Evolutionary conservation across 2,329 filamentous ascomycete species (phyloP), one percentile per base, ranked within the genome.

Genomic region (Botrytis elliptica): DNA sequence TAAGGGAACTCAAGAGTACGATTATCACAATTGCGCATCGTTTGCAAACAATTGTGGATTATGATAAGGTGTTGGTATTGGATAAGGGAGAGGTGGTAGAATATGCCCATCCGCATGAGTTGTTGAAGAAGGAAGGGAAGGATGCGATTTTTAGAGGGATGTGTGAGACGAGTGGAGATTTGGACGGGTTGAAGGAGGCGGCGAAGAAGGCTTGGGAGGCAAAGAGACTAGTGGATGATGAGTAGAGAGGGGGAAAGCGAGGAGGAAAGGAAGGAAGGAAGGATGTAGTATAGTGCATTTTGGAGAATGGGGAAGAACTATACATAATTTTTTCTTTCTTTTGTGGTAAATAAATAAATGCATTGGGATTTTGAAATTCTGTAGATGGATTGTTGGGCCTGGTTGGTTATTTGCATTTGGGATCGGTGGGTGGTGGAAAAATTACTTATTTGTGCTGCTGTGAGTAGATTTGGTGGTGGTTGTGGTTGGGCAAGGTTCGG

Each of bases 21-120:
- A 97, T 97, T 75, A 93, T 98, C 81, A 98, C 96, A 0, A 98
- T 99, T 80, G 96, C 96, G 0, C 96, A 99, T 83, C 90, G 96
- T 29, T 86, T 99, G 76, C 94, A 97, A 81, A 99, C 96, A 0
- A 98, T 99, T 82, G 95, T 96, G 42, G 96, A 99, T 82, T 99
- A 98, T 80, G 96, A 99, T 84, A 97, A 97, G 85, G 95, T 99
- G 22, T 85, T 99, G 25, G 95, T 99, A 20, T 86, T 99, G 7
- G 96, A 99, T 80, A 93, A 95, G 81, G 96, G 96, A 16, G 84
- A 88, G 74, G 92, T 98, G 33, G 88, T 96, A 8, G 95, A 99
- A 83, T 99, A 89, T 81, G 96, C 91, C n/a, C 92, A 97, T 80
- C 96, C 96, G 0, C 94, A 91, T 85, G 90, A 93, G 77, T 85